phyloP scores from a whole-genome alignment of 352 stramenopile species.

The Thalassiosira delicatula region DNA sequence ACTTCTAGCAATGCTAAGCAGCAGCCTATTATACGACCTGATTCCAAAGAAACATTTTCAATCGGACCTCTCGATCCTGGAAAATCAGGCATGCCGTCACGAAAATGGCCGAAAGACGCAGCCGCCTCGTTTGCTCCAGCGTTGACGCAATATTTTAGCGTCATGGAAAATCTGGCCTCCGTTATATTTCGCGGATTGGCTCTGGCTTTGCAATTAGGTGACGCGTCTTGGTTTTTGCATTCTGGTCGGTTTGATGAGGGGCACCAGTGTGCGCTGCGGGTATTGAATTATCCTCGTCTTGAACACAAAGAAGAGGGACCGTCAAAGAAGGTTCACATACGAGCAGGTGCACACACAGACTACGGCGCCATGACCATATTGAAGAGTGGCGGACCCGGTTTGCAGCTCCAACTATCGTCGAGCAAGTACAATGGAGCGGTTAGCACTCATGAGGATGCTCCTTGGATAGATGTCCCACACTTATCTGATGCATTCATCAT shows the following conservation, averaged over 20 bases:
- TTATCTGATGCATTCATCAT: slow-evolving; percentile 85
- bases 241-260: slow-evolving; percentile 80
- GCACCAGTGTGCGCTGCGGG: slow-evolving; percentile 87
- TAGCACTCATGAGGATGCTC: slow-evolving; percentile 56
- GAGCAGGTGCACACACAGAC: slow-evolving; percentile 88
- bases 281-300: slow-evolving; percentile 88
- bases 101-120: too few species aligned
- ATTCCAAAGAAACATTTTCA: slow-evolving; percentile 90
- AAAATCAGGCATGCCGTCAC: slow-evolving; percentile 71
- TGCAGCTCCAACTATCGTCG: slow-evolving; percentile 67
- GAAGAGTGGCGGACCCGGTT: slow-evolving; percentile 76
- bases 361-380: slow-evolving; percentile 91
- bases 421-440: slow-evolving; percentile 35
- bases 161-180: too few species aligned
- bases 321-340: slow-evolving; percentile 64
- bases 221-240: slow-evolving; percentile 46
- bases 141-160: too few species aligned
- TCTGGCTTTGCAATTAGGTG: too few species aligned
- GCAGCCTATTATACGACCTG: slow-evolving; percentile 51
- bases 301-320: slow-evolving; percentile 13
- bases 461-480: slow-evolving; percentile 81
- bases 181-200: too few species aligned
- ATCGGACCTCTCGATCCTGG: slow-evolving; percentile 75
- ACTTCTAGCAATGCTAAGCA: slow-evolving; percentile 36
- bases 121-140: too few species aligned